These are phyloP conservation scores for Fusarium sp. DNA, from an alignment of 2,329 filamentous ascomycete genomes.

Conservation along the genomic window DNA sequence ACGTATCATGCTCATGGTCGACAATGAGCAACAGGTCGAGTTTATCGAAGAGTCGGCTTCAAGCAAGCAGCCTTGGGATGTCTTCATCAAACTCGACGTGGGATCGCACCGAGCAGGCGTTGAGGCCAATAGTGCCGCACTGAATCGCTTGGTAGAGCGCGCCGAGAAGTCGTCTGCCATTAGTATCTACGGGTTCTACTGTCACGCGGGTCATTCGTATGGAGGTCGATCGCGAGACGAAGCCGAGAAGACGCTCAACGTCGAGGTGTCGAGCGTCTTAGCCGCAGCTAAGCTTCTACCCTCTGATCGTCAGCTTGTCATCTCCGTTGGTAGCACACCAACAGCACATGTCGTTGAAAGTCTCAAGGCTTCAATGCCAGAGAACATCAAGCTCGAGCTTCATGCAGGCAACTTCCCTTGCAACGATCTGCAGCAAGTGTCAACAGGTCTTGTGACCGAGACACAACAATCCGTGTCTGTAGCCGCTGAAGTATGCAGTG, in stretches of 20 bases:
- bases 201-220: constrained; percentile 55
- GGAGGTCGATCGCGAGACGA: constrained; percentile 47
- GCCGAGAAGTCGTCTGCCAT: constrained; percentile 47
- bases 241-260: constrained; percentile 46
- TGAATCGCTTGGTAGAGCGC: constrained; percentile 45
- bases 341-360: constrained; percentile 52
- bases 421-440: constrained; percentile 55
- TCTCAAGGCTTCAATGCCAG: constrained; percentile 46
- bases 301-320: constrained; percentile 42
- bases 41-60: constrained; percentile 43
- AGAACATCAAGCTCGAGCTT: constrained; percentile 51
- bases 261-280: constrained; percentile 49
- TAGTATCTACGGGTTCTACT: constrained; percentile 53
- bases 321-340: constrained; percentile 53
- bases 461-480: constrained; percentile 49
- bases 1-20: constrained; percentile 53
- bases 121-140: constrained; percentile 39
- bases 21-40: constrained; percentile 50
- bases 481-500: constrained; percentile 52
- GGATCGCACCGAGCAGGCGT: constrained; percentile 52
- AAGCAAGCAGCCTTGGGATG: constrained; percentile 45
- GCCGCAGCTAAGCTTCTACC: constrained; percentile 48
- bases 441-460: constrained; percentile 48
- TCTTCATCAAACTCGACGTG: constrained; percentile 54
- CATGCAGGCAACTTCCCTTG: constrained; percentile 54